phyloP scores from a whole-genome alignment of 805 yeast species.

The Candida parachauliodes region DNA sequence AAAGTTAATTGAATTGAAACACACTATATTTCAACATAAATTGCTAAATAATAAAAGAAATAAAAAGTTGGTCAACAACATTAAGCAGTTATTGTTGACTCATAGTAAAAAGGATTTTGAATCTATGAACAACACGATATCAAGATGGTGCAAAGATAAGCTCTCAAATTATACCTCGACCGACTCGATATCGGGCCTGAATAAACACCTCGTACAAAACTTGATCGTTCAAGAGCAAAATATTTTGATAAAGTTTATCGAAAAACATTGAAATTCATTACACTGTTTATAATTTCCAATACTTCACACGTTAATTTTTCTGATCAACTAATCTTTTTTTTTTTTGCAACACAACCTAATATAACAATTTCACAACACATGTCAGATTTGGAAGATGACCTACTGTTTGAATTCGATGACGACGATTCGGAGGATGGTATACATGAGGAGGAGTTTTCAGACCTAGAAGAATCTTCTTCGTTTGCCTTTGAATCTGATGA shows the following conservation, averaged over 20 bases:
- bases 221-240: constrained; percentile 25
- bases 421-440: constrained; percentile 11
- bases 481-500: constrained; percentile 11
- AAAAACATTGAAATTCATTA: too few relatives aligned
- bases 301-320: not conserved
- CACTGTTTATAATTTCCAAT: not conserved
- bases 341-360: constrained; percentile 1
- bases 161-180: constrained; percentile 16
- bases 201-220: not conserved
- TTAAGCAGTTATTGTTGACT: constrained; percentile 17
- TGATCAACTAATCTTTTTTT: not conserved
- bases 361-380: not conserved
- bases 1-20: constrained; percentile 25
- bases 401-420: constrained; percentile 21
- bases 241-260: constrained; percentile 16
- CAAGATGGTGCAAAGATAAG: constrained; percentile 25
- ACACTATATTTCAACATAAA: constrained; percentile 22
- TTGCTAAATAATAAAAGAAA: constrained; percentile 18
- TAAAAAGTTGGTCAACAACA: constrained; percentile 16
- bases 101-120: constrained; percentile 7
- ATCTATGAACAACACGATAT: constrained; percentile 13
- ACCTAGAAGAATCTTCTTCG: constrained; percentile 3
- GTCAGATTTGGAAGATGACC: constrained; percentile 8
- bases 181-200: not conserved
- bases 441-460: not conserved